Percentiles rank a stretch among this genome's conserved stretches.
Conservation (phyloP, 2,329 filamentous ascomycete species). For the Alternaria sp. region DNA sequence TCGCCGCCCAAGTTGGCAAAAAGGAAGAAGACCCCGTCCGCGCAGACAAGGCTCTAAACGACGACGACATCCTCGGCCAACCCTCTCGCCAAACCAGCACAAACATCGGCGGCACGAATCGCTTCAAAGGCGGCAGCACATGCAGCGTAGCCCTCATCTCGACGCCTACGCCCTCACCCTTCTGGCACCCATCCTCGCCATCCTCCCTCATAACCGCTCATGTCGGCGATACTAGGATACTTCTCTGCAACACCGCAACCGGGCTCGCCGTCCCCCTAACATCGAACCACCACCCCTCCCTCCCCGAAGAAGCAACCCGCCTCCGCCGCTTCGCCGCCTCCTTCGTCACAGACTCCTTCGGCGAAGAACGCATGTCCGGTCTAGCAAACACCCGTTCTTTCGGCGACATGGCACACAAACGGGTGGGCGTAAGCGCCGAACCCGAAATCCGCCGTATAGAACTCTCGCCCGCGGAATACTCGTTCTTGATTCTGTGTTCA, state of each 20-base stretch:
- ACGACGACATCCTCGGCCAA: constrained; percentile 79
- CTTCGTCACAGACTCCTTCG: constrained; percentile 94
- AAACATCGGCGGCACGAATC: constrained; percentile 74
- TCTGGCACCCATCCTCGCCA: constrained; percentile 90
- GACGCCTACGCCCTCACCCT: constrained; percentile 87
- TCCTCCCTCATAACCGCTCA: constrained; percentile 87
- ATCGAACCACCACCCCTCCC: constrained; percentile 90
- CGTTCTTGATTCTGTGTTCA: constrained; percentile 85
- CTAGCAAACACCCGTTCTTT: constrained; percentile 94
- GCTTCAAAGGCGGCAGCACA: constrained; percentile 93
- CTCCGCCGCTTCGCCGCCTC: constrained; percentile 84
- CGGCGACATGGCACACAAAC: constrained; percentile 89
- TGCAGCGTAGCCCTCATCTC: constrained; percentile 89
- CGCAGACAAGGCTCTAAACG: constrained; percentile 80
- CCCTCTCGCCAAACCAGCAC: constrained; percentile 55
- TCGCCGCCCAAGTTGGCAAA: constrained; percentile 85
- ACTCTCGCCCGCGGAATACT: constrained; percentile 81
- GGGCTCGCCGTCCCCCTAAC: constrained; percentile 83
- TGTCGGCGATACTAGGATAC: constrained; percentile 89
- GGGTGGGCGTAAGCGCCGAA: constrained; percentile 92
- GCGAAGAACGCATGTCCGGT: constrained; percentile 92
- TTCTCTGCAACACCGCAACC: constrained; percentile 86
- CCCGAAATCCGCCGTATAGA: constrained; percentile 85
- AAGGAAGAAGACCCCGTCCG: constrained; percentile 72
- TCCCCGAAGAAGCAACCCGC: constrained; percentile 80